phyloP scores from a whole-genome alignment of 2,329 filamentous ascomycete genomes.

The Aureobasidium musti region DNA sequence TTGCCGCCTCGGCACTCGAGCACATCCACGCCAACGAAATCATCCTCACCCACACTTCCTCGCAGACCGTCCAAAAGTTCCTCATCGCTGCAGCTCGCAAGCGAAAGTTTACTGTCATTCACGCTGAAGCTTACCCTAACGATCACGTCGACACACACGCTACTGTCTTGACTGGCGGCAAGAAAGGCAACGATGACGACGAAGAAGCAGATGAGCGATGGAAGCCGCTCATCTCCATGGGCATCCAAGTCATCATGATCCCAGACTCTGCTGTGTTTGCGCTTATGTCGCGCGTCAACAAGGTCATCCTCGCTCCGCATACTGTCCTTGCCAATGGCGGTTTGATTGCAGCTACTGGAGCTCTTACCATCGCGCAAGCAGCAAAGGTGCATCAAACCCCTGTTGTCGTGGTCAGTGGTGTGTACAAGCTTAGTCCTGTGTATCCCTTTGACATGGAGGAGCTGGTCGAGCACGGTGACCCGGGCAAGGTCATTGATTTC shows the following conservation, averaged over 20 bases:
- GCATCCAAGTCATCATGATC: slow-evolving; percentile 80
- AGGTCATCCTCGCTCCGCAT: slow-evolving; percentile 87
- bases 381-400: slow-evolving; percentile 80
- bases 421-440: slow-evolving; percentile 92
- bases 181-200: slow-evolving; percentile 49
- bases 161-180: slow-evolving; percentile 58
- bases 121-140: slow-evolving; percentile 73
- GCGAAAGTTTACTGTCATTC: slow-evolving; percentile 86
- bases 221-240: slow-evolving; percentile 76
- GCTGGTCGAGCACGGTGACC: slow-evolving; percentile 83
- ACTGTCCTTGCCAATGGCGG: slow-evolving; percentile 87
- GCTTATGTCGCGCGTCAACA: slow-evolving; percentile 93
- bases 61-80: slow-evolving; percentile 84
- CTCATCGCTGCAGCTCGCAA: slow-evolving; percentile 83
- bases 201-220: slow-evolving; percentile 59
- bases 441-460: slow-evolving; percentile 81
- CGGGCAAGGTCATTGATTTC: slow-evolving; percentile 73
- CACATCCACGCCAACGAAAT: slow-evolving; percentile 93
- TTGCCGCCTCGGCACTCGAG: slow-evolving; percentile 82
- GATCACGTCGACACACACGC: slow-evolving; percentile 65
- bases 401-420: slow-evolving; percentile 83
- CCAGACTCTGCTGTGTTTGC: slow-evolving; percentile 85
- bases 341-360: slow-evolving; percentile 81
- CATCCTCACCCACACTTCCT: slow-evolving; percentile 85
- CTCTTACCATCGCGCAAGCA: slow-evolving; percentile 77